phyloP scores from a whole-genome alignment of 2,329 filamentous ascomycete genomes.

The Verticillium albo-atrum region DNA sequence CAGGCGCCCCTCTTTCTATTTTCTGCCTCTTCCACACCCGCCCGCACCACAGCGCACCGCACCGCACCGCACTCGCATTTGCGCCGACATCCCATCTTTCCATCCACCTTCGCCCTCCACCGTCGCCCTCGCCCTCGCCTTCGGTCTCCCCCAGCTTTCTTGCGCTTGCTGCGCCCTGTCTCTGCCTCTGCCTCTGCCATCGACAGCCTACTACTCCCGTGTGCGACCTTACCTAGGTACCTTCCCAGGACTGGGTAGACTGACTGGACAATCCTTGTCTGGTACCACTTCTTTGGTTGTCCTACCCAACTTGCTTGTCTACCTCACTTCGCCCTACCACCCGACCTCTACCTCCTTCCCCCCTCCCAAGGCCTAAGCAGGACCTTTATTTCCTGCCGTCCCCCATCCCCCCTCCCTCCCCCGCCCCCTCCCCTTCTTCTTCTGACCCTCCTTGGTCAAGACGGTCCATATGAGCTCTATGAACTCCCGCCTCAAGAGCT shows the following conservation, averaged over 20 bases:
- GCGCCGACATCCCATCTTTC: not conserved
- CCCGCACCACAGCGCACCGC: not conserved
- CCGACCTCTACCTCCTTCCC: slow-evolving; percentile 1
- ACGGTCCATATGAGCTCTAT: slow-evolving; percentile 66
- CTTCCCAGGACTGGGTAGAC: not conserved
- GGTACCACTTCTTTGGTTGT: slow-evolving; percentile 3
- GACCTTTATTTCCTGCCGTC: slow-evolving; percentile 10
- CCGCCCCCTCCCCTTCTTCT: slow-evolving; percentile 22
- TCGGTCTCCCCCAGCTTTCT: not conserved
- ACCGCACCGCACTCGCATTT: not conserved
- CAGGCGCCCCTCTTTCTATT: not conserved
- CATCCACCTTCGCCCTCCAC: not conserved
- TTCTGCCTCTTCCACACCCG: not conserved
- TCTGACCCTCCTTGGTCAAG: slow-evolving; percentile 3
- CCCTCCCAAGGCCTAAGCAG: slow-evolving; percentile 5
- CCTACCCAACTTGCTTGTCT: slow-evolving; percentile 4
- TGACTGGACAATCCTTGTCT: not conserved
- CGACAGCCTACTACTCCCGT: not conserved
- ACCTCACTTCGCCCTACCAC: not conserved
- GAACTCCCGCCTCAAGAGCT: slow-evolving; percentile 74
- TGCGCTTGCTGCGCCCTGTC: not conserved
- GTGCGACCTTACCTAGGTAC: not conserved
- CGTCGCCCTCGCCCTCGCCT: not conserved
- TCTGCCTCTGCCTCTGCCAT: not conserved
- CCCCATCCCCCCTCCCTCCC: slow-evolving; percentile 7